A percentile compares a stretch with the other conserved stretches of the same genome.
Conservation (phyloP, 2,329 filamentous ascomycete genomes). For the Mycosphaerella sp. region DNA sequence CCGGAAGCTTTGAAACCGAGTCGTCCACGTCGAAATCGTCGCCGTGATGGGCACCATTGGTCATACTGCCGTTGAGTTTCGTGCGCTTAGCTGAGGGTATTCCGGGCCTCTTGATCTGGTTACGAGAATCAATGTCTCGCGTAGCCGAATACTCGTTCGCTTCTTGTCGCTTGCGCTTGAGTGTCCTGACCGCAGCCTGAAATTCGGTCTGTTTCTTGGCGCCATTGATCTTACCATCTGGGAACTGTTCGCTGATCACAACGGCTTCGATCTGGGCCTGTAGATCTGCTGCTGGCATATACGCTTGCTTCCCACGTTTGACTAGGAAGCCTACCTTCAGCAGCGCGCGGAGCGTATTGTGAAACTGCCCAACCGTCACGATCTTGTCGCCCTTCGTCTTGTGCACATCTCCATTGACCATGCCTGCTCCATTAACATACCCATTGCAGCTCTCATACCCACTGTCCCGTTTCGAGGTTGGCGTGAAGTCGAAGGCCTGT, state of each 20-base stretch:
- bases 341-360: conserved; percentile 42
- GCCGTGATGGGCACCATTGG: conserved; percentile 28
- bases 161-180: conserved; percentile 49
- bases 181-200: conserved; percentile 50
- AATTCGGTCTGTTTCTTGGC: conserved; percentile 61
- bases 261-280: conserved; percentile 58
- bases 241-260: conserved; percentile 50
- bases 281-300: conserved; percentile 51
- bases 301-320: conserved; percentile 48
- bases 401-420: conserved; percentile 19
- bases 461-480: conserved; percentile 28
- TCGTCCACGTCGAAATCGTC: conserved; percentile 21
- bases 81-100: conserved; percentile 26
- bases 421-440: conserved; percentile 20
- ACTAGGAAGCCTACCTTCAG: conserved; percentile 63
- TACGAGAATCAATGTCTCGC: conserved; percentile 25
- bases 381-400: conserved; percentile 26
- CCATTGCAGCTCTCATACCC: conserved; percentile 23
- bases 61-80: conserved; percentile 29
- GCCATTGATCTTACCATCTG: conserved; percentile 50
- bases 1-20: conserved; percentile 31
- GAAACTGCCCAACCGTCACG: conserved; percentile 36
- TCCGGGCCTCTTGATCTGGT: conserved; percentile 23
- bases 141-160: conserved; percentile 33
- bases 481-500: conserved; percentile 51